phyloP scores from a whole-genome alignment of 768 basidiomycete species.

The Pisolithus microcarpus region DNA sequence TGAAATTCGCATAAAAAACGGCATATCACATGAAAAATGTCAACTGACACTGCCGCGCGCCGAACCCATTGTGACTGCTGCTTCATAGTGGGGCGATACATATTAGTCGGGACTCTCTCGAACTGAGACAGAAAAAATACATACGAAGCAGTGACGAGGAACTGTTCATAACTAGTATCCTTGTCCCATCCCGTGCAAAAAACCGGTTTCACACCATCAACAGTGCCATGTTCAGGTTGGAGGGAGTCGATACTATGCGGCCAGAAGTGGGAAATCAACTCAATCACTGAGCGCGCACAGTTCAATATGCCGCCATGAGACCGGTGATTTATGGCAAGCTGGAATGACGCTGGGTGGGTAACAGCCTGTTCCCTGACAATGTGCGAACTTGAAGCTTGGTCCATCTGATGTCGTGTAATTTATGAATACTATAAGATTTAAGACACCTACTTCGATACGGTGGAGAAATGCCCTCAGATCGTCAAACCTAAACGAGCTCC shows the following conservation, averaged over 20 bases:
- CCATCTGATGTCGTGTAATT: slow-evolving; percentile 12
- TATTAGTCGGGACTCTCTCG: slow-evolving; percentile 8
- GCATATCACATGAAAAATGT: neutral
- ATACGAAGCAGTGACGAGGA: slow-evolving; percentile 46
- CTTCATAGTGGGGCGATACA: slow-evolving; percentile 20
- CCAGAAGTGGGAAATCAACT: slow-evolving; percentile 57
- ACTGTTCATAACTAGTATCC: slow-evolving; percentile 45
- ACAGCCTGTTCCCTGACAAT: slow-evolving; percentile 6
- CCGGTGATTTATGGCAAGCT: slow-evolving; percentile 58
- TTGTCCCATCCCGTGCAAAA: slow-evolving; percentile 47
- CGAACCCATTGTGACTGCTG: slow-evolving; percentile 21
- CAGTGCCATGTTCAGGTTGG: slow-evolving; percentile 46
- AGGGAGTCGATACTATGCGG: slow-evolving; percentile 57
- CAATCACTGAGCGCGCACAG: slow-evolving; percentile 58
- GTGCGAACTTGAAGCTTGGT: slow-evolving; percentile 4
- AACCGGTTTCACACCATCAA: slow-evolving; percentile 48
- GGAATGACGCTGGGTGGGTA: slow-evolving; percentile 37
- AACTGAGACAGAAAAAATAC: slow-evolving; percentile 1
- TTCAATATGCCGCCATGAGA: slow-evolving; percentile 71
- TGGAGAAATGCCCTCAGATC: slow-evolving; percentile 64
- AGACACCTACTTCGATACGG: slow-evolving; percentile 45
- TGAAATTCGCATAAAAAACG: too few species aligned
- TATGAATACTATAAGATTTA: neutral
- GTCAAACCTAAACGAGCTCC: slow-evolving; percentile 65
- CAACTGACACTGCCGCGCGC: neutral